phyloP scores from a whole-genome alignment of 495 filamentous ascomycete genomes.

The Haplographium delicatum region DNA sequence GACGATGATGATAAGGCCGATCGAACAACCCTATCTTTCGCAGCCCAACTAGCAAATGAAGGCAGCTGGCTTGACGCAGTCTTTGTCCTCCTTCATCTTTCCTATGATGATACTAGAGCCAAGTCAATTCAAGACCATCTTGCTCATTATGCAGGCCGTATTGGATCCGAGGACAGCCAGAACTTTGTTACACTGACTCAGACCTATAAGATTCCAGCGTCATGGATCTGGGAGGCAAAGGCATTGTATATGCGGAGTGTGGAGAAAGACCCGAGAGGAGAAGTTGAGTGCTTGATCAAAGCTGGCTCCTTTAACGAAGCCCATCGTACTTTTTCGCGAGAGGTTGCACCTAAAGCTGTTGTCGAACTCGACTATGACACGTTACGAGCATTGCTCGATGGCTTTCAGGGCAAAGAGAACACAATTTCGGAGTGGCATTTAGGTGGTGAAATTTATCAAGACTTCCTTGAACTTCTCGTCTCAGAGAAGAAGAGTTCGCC shows the following conservation, averaged over 20 bases:
- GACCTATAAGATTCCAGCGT: constrained; percentile 59
- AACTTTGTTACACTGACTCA: constrained; percentile 53
- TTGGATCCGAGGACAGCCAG: constrained; percentile 44
- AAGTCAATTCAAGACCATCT: constrained; percentile 65
- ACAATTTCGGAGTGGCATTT: constrained; percentile 57
- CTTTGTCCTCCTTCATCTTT: constrained; percentile 75
- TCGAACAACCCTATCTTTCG: constrained; percentile 62
- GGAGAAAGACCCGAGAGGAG: constrained; percentile 54
- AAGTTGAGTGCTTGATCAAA: constrained; percentile 70
- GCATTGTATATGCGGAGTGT: constrained; percentile 71
- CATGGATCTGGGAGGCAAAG: constrained; percentile 84
- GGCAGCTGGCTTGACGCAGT: constrained; percentile 63
- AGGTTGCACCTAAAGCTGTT: constrained; percentile 73
- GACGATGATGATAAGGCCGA: constrained; percentile 53
- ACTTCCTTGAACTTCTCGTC: constrained; percentile 60
- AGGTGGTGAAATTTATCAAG: constrained; percentile 77
- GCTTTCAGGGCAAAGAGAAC: constrained; percentile 53
- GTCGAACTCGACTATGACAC: constrained; percentile 69
- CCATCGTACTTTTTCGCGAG: constrained; percentile 69
- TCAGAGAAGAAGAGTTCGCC: constrained; percentile 25
- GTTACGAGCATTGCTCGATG: constrained; percentile 56
- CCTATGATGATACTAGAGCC: constrained; percentile 54
- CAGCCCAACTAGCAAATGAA: constrained; percentile 61
- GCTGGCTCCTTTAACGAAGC: constrained; percentile 74
- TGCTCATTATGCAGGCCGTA: constrained; percentile 54